Conservation (phyloP, 139 green algal genomes). For the Pseudopediastrum boryanum region DNA sequence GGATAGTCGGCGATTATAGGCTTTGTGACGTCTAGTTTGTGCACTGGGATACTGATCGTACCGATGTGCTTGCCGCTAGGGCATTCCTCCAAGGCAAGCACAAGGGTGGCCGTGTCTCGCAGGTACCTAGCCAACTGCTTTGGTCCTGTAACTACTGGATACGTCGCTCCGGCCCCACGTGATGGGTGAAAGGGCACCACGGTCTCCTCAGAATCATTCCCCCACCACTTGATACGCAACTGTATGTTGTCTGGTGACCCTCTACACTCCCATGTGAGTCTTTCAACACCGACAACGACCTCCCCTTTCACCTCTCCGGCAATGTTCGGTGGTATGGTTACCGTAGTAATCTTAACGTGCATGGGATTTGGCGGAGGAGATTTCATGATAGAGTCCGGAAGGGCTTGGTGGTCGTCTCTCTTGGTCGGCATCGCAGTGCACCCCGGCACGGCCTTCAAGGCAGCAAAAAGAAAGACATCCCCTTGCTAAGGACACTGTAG, state of each 20-base stretch:
- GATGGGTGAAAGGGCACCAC: constrained; percentile 25
- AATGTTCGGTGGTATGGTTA: constrained; percentile 31
- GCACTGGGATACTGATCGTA: background rate
- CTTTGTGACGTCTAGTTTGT: constrained; percentile 11
- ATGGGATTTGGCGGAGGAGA: too few relatives aligned
- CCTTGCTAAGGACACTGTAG: too few relatives aligned
- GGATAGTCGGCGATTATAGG: constrained; percentile 22
- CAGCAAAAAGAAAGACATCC: too few relatives aligned
- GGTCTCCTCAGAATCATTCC: constrained; percentile 2
- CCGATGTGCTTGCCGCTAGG: constrained; percentile 6
- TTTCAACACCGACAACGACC: constrained; percentile 9
- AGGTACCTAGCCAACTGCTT: constrained; percentile 41
- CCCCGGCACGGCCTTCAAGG: too few relatives aligned
- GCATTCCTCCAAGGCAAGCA: constrained; percentile 22
- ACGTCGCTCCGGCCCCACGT: constrained; percentile 27
- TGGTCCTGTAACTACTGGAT: constrained; percentile 34
- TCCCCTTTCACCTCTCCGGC: constrained; percentile 19
- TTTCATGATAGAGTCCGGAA: too few relatives aligned
- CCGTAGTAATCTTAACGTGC: constrained; percentile 7
- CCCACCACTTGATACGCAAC: constrained; percentile 37
- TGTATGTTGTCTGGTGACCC: constrained; percentile 17
- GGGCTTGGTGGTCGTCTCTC: too few relatives aligned
- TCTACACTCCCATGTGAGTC: constrained; percentile 26
- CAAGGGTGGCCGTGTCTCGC: constrained; percentile 29
- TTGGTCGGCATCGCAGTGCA: too few relatives aligned